Percentiles rank a stretch among this genome's conserved stretches.
Evolutionary conservation across 1,284 basidiomycete genomes (phyloP).

Genomic region (Trametes polyzona): DNA sequence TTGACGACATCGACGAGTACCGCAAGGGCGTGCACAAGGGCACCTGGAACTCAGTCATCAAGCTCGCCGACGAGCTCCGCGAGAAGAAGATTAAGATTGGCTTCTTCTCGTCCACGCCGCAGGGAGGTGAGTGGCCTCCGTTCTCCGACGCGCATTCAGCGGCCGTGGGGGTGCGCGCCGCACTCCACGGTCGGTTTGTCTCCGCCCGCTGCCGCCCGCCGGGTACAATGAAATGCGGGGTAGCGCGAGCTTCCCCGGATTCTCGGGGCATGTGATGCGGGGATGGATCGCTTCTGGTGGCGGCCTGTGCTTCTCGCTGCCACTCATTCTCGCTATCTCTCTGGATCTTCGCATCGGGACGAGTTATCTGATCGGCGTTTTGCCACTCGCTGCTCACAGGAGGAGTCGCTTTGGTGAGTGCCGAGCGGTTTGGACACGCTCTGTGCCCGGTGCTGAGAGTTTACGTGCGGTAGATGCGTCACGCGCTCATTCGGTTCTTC

Average conservation of each 20-base stretch:
- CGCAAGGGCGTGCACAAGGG: conserved; percentile 65
- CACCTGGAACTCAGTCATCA: conserved; percentile 79
- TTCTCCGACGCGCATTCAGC: conserved; percentile 9
- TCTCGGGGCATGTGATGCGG: conserved; percentile 18
- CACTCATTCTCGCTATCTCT: conserved; percentile 3
- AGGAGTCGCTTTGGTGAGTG: conserved; percentile 82
- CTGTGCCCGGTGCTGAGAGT: conserved; percentile 17
- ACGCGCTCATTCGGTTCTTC: conserved; percentile 85
- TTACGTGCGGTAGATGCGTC: conserved; percentile 71
- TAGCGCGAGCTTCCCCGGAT: conserved; percentile 15
- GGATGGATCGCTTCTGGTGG: conserved; percentile 30
- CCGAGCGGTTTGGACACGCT: not conserved
- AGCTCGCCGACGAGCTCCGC: conserved; percentile 79
- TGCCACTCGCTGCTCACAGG: conserved; percentile 44
- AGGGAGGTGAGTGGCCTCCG: conserved; percentile 68
- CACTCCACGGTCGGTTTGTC: not conserved
- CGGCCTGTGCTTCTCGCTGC: conserved; percentile 14
- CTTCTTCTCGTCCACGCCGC: conserved; percentile 90
- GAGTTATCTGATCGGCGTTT: conserved; percentile 32
- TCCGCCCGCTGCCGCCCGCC: not conserved
- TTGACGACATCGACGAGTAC: conserved; percentile 77
- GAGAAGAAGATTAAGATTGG: conserved; percentile 84
- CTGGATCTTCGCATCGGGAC: conserved; percentile 10
- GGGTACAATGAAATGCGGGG: conserved; percentile 1
- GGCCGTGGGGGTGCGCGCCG: not conserved